Percentiles rank a stretch among this genome's conserved stretches.
phyloP scores from a whole-genome alignment of 2,329 filamentous ascomycete genomes.

The Xylaria sp. region DNA sequence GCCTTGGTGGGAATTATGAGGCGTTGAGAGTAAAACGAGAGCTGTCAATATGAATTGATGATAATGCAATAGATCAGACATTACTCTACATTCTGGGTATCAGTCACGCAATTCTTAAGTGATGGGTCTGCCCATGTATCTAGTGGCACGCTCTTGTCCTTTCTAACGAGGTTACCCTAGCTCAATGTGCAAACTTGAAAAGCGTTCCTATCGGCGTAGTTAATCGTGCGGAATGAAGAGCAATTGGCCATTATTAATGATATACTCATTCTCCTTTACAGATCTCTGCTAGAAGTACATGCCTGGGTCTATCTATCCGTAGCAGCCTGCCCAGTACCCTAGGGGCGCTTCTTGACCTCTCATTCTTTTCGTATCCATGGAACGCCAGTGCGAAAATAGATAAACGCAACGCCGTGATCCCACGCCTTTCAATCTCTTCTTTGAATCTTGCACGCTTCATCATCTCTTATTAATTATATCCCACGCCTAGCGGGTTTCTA shows the following conservation, averaged over 20 bases:
- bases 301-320: constrained; percentile 36
- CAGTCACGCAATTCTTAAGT: not conserved
- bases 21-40: constrained; percentile 27
- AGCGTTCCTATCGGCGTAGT: not conserved
- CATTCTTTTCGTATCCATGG: constrained; percentile 45
- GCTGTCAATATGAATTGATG: constrained; percentile 34
- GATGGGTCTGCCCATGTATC: not conserved
- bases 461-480: constrained; percentile 14
- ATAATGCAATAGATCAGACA: constrained; percentile 35
- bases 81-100: not conserved
- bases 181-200: not conserved
- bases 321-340: constrained; percentile 27
- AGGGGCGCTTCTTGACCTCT: constrained; percentile 31
- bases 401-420: constrained; percentile 36
- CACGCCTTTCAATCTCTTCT: constrained; percentile 7
- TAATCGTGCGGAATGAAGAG: not conserved
- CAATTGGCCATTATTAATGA: constrained; percentile 29
- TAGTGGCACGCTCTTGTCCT: not conserved
- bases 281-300: constrained; percentile 41
- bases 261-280: constrained; percentile 38
- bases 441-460: not conserved
- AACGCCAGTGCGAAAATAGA: constrained; percentile 44
- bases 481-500: constrained; percentile 26
- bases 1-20: constrained; percentile 22
- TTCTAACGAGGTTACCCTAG: not conserved